A percentile compares a stretch with the other conserved stretches of the same genome.
These are phyloP conservation scores for Lepidium aucheri DNA, from an alignment of 345 rosid genomes.

Conservation along the genomic window DNA sequence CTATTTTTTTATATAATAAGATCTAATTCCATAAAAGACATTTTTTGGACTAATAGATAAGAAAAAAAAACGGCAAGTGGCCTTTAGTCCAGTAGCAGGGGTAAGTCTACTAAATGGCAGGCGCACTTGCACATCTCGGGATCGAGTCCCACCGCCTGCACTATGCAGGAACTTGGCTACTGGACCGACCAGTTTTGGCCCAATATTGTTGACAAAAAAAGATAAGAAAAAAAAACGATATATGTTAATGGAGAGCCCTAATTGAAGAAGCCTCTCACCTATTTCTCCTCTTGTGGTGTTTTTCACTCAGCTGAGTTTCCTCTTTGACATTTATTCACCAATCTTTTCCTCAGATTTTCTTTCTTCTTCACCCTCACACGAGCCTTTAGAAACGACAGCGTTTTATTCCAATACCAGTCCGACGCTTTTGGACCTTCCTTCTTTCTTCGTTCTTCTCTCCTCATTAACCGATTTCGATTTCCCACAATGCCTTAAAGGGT, in stretches of 20 bases:
- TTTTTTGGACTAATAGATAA: too few relatives aligned
- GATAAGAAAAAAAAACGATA: too few relatives aligned
- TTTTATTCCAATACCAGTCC: constrained; percentile 11
- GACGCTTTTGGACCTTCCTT: constrained; percentile 13
- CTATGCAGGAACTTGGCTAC: too few relatives aligned
- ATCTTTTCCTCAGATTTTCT: constrained; percentile 5
- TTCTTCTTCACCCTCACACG: neutral
- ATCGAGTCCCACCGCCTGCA: too few relatives aligned
- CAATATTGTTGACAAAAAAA: too few relatives aligned
- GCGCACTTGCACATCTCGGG: too few relatives aligned
- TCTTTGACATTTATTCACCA: constrained; percentile 8
- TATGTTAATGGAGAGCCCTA: constrained; percentile 3
- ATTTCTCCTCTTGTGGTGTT: constrained; percentile 4
- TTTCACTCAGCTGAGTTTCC: constrained; percentile 1
- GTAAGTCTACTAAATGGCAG: too few relatives aligned
- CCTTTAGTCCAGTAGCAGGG: too few relatives aligned
- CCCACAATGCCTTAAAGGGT: constrained; percentile 20
- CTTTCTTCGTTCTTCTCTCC: neutral
- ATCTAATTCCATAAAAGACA: too few relatives aligned
- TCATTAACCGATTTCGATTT: constrained; percentile 18
- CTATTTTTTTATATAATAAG: too few relatives aligned
- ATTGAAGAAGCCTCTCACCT: neutral
- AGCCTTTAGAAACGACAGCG: constrained; percentile 14
- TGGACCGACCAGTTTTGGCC: too few relatives aligned
- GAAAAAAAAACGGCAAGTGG: too few relatives aligned